phyloP scores from a whole-genome alignment of 1,284 basidiomycete genomes.

The Paramarasmius palmivorus region DNA sequence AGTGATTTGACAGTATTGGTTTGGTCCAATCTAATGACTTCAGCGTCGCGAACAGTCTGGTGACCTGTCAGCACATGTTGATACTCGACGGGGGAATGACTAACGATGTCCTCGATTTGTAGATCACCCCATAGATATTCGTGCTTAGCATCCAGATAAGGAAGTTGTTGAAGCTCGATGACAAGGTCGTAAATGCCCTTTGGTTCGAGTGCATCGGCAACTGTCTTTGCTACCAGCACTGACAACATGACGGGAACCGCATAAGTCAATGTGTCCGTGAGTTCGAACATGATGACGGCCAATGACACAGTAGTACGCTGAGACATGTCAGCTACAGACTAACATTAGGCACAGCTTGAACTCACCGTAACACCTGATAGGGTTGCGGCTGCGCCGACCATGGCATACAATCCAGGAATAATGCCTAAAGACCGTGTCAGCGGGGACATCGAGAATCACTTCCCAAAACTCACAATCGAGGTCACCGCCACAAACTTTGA shows the following conservation, averaged over 20 bases:
- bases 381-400: slow-evolving; percentile 89
- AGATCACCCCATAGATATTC: slow-evolving; percentile 85
- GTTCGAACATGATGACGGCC: slow-evolving; percentile 96
- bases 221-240: slow-evolving; percentile 91
- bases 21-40: slow-evolving; percentile 66
- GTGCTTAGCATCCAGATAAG: slow-evolving; percentile 89
- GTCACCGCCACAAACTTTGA: slow-evolving; percentile 67
- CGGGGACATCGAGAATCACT: neutral
- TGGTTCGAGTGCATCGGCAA: slow-evolving; percentile 89
- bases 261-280: slow-evolving; percentile 93
- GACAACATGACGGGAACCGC: slow-evolving; percentile 93
- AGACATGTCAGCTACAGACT: slow-evolving; percentile 3
- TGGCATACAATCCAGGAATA: slow-evolving; percentile 87
- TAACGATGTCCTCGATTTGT: slow-evolving; percentile 75
- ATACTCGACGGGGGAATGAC: slow-evolving; percentile 27
- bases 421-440: slow-evolving; percentile 38
- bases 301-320: slow-evolving; percentile 88
- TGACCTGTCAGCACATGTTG: slow-evolving; percentile 5
- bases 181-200: slow-evolving; percentile 96
- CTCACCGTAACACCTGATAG: slow-evolving; percentile 86
- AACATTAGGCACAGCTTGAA: slow-evolving; percentile 7
- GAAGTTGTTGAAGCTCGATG: slow-evolving; percentile 79
- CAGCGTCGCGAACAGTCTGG: slow-evolving; percentile 64
- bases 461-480: slow-evolving; percentile 50
- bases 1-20: slow-evolving; percentile 74